A percentile compares a stretch with the other conserved stretches of the same genome.
phyloP scores from a whole-genome alignment of 108 stramenopile genomes.

The Licmophora abbreviata region DNA sequence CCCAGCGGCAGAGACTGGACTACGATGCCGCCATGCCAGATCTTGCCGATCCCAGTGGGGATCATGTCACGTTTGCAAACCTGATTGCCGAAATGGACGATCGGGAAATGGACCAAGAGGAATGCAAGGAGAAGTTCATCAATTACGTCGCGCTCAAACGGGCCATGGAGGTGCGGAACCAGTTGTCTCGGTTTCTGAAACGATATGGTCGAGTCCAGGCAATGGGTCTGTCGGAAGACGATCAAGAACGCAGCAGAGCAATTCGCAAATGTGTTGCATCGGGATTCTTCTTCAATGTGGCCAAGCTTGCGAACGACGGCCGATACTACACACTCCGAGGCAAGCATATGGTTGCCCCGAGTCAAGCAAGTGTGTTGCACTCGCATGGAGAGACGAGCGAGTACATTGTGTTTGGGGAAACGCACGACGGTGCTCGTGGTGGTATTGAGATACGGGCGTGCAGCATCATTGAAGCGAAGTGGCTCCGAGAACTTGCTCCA shows the following conservation, averaged over 20 bases:
- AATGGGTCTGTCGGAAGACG: slow-evolving; percentile 30
- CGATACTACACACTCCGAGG: slow-evolving; percentile 89
- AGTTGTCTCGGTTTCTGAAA: slow-evolving; percentile 61
- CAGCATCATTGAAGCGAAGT: slow-evolving; percentile 83
- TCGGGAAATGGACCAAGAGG: slow-evolving; percentile 45
- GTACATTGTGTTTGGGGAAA: slow-evolving; percentile 76
- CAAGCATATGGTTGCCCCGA: slow-evolving; percentile 51
- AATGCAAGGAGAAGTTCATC: slow-evolving; percentile 78
- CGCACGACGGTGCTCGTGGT: slow-evolving; percentile 67
- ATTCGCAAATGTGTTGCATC: slow-evolving; percentile 82
- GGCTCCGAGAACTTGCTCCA: slow-evolving; percentile 96
- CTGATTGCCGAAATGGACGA: slow-evolving; percentile 64
- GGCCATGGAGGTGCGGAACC: slow-evolving; percentile 64
- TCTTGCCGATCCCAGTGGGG: slow-evolving; percentile 74
- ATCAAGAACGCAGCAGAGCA: slow-evolving; percentile 49
- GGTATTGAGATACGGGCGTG: slow-evolving; percentile 81
- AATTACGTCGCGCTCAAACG: slow-evolving; percentile 62
- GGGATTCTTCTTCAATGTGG: slow-evolving; percentile 92
- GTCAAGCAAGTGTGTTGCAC: slow-evolving; percentile 55
- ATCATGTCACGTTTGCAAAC: slow-evolving; percentile 88
- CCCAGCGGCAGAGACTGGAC: slow-evolving; percentile 56
- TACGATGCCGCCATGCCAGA: slow-evolving; percentile 81
- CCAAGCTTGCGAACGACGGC: slow-evolving; percentile 88
- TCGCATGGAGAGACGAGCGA: slow-evolving; percentile 53
- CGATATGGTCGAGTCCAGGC: slow-evolving; percentile 32